These are phyloP conservation scores for Lathyrus aphaca DNA, from an alignment of 306 rosid species.

Conservation along the genomic window DNA sequence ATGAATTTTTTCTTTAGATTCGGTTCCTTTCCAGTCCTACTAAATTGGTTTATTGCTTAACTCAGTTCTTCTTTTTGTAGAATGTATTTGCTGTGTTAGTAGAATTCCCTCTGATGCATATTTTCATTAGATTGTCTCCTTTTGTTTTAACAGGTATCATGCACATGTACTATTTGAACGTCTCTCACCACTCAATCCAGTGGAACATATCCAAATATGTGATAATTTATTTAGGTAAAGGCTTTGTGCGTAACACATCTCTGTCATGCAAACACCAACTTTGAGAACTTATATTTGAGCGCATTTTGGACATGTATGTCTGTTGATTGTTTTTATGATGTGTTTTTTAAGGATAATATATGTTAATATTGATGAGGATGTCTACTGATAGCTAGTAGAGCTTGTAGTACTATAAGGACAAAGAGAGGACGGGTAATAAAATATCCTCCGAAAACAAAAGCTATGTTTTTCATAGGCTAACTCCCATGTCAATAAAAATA, in stretches of 20 bases:
- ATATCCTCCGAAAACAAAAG: conserved; percentile 16
- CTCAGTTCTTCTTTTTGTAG: neutral
- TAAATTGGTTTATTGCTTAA: conserved; percentile 34
- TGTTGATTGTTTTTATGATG: conserved; percentile 20
- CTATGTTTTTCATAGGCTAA: conserved; percentile 1
- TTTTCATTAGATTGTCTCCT: conserved; percentile 23
- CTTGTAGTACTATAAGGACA: neutral
- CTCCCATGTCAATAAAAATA: neutral
- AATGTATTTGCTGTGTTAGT: conserved; percentile 7
- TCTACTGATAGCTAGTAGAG: conserved; percentile 3
- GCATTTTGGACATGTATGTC: conserved; percentile 24
- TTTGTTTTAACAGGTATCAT: conserved; percentile 68
- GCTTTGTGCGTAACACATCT: conserved; percentile 1
- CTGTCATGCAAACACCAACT: conserved; percentile 1
- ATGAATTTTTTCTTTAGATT: conserved; percentile 26
- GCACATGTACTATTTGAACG: conserved; percentile 78
- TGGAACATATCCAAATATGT: conserved; percentile 88
- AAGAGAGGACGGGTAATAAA: conserved; percentile 3
- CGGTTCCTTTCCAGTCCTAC: conserved; percentile 20
- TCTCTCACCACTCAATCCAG: conserved; percentile 80
- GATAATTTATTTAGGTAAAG: conserved; percentile 85
- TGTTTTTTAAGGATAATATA: neutral
- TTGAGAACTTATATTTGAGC: conserved; percentile 9
- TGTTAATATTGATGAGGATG: conserved; percentile 19
- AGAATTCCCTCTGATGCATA: neutral